Base-by-base conservation (phyloP, 345 rosid genomes). In the Salix dunnii region DNA sequence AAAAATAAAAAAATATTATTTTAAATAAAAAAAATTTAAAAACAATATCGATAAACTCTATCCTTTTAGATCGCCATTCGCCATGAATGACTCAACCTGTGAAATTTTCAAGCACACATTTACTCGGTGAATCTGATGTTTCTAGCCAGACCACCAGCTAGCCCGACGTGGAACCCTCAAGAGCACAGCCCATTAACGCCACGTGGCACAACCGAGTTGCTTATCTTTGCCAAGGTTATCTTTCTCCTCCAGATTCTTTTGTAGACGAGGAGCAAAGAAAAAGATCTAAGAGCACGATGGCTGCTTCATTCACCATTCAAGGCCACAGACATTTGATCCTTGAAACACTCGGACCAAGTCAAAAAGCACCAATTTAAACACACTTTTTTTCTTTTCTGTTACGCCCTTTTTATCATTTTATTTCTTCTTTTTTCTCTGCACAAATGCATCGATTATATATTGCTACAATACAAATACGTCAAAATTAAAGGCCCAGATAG, bases 321-420 rank as follows among this genome's bases (percentile, higher is more conserved):
- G 62, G 13, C 88, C 87, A 83, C 84, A 79, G 72, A 78, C 72
- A 83, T 83, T 78, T 75, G 53, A 84, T 84, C 86, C 77, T 74
- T 76, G 62, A 58, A 80, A 14, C 5, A 53, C 20, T 71, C 67
- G 8, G 60, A 60, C 38, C 48, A 36, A 33, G 30, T 69, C 49
- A 25, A 62, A 55, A 43, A 20, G 51, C 74, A 72, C 46, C 48
- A 43, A 42, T 31, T 53, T 55, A 30, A 49, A 62, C 49, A 18
- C 21, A 10, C 8, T 3, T 43, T 20, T 20, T 25, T 65, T n/a
- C n/a, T 40, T 17, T 31, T 30, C 40, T 64, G 30, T 64, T 16
- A 20, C 6, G 16, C 38, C 9, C 38, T 68, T 40, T 68, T 64
- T 12, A 9, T 23, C 27, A 20, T 3, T 67, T 33, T 30, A 23